Evolutionary conservation across 2,329 filamentous ascomycete species (phyloP), one percentile per base, ranked within the genome.

Genomic region (Huntiella abstrusa): DNA sequence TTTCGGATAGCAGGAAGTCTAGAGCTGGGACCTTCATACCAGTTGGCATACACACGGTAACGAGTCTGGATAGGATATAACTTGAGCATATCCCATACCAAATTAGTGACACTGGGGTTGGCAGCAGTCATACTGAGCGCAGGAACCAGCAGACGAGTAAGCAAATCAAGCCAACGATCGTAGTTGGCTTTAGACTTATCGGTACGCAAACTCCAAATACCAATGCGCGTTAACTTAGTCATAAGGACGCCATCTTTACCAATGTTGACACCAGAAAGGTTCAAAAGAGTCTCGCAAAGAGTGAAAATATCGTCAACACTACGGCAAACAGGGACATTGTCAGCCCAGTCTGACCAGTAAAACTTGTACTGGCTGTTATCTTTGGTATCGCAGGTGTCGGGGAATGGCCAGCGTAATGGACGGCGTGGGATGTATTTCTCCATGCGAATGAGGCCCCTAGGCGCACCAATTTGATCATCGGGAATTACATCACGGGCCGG

Each of bases 261-360:
- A 52, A 96, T 88, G 56, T 85, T 86, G 51, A 92, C 78, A 2
- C 91, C 88, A 0, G 87, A 81, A 17, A 88, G 65, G 53, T 91
- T 92, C 40, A 95, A 66, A 16, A 98, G 71, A 1, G 85, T 87
- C 49, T 77, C 74, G 60, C 86, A 92, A 0, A 95, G 72, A 2
- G 80, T 77, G 59, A 96, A 91, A 11, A 98, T 71, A 57, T 98
- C 91, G 51, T 95, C 85, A 4, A 94, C 76, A 1, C 70, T 82
- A 58, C 93, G 87, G 57, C 91, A 98, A 15, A 94, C 65, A 0
- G 91, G 92, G 40, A 98, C 71, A 52, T 91, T 93, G 60, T 96
- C 88, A 2, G 78, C 71, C 91, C 91, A 98, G 54, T 96, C 91
- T 49, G 94, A 86, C 78, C 91, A 95, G 60, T 98, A 98, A 58